Percentiles rank a stretch among this genome's conserved stretches.
Evolutionary conservation across 768 basidiomycete genomes (phyloP).

Genomic region (Austroboletus eburneus): DNA sequence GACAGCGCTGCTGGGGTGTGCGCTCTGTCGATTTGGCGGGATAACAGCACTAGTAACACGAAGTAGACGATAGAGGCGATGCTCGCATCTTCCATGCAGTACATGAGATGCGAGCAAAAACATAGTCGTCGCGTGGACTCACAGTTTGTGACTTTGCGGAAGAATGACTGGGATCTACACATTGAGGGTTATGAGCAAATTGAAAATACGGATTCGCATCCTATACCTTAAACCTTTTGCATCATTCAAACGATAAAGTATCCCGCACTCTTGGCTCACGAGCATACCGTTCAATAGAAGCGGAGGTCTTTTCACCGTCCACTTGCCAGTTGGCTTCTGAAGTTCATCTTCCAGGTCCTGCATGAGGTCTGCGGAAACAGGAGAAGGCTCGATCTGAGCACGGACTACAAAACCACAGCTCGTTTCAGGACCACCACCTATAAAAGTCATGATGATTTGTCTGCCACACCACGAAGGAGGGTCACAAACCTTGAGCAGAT

Average conservation of each 20-base stretch:
- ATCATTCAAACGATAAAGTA: conserved; percentile 62
- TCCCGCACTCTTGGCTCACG: conserved; percentile 76
- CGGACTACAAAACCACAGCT: conserved; percentile 64
- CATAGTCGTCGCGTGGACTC: conserved; percentile 14
- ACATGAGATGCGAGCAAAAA: conserved; percentile 5
- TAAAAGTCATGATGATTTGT: neutral
- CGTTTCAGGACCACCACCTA: conserved; percentile 46
- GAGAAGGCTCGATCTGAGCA: conserved; percentile 56
- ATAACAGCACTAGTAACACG: conserved; percentile 58
- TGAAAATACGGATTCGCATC: neutral
- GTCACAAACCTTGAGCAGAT: conserved; percentile 28
- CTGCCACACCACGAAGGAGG: neutral
- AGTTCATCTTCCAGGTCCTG: conserved; percentile 70
- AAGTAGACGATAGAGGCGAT: conserved; percentile 65
- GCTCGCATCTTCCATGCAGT: conserved; percentile 58
- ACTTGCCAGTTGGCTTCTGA: conserved; percentile 67
- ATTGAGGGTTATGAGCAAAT: neutral
- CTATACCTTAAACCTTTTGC: conserved; percentile 67
- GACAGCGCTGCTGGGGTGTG: conserved; percentile 76
- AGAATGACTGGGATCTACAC: conserved; percentile 56
- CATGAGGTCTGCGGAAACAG: conserved; percentile 53
- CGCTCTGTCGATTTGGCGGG: conserved; percentile 70
- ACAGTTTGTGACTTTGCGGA: conserved; percentile 71
- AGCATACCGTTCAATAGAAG: conserved; percentile 60
- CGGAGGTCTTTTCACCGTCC: conserved; percentile 53